Evolutionary conservation across 2,329 filamentous ascomycete genomes (phyloP), one percentile per base, ranked within the genome.

Genomic region (Fusarium sublunatum): DNA sequence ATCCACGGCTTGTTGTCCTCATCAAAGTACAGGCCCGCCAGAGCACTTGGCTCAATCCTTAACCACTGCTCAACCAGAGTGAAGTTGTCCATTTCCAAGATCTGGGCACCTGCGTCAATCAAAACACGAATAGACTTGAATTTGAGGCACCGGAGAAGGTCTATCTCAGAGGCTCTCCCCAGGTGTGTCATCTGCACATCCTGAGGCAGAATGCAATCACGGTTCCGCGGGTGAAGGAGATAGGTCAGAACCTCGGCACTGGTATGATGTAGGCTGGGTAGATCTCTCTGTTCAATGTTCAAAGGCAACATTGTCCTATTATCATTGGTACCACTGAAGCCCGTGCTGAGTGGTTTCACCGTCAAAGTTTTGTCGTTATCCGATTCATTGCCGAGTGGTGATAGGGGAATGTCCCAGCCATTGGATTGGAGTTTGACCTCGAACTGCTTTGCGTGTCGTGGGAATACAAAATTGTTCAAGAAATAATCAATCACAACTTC

Each of bases 261-360:
- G 0, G 87, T 90, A 51, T 89, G 85, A 0, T 74, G 71, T 0
- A 91, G 78, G 0, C 79, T 74, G 0, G 78, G 73, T 0, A 92
- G 79, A 57, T 92, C 88, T 2, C 84, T 74, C 43, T 91, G 88
- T 41, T 77, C 72, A 29, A 91, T 85, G 0, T 81, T 86, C 12
- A 88, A 71, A 0, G 89, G 89, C 0, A 91, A 74, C 51, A 90
- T 79, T 0, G 75, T 77, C 31, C 82, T 78, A 19, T 84, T 87
- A 70, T 92, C 89, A 42, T 90, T 91, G 0, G 90, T 92, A 0
- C 90, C 90, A 12, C 86, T 89, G 72, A 93, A 92, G 0, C 89
- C 90, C 0, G 88, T 91, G 0, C 88, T 89, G 5, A 81, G 39
- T 6, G 68, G 25, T 13, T 69, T 70, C 35, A 13, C 24, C 7